Percentiles rank a stretch among this genome's conserved stretches.
Conservation (phyloP, 768 basidiomycete species). For the Boletus reticuloceps region DNA sequence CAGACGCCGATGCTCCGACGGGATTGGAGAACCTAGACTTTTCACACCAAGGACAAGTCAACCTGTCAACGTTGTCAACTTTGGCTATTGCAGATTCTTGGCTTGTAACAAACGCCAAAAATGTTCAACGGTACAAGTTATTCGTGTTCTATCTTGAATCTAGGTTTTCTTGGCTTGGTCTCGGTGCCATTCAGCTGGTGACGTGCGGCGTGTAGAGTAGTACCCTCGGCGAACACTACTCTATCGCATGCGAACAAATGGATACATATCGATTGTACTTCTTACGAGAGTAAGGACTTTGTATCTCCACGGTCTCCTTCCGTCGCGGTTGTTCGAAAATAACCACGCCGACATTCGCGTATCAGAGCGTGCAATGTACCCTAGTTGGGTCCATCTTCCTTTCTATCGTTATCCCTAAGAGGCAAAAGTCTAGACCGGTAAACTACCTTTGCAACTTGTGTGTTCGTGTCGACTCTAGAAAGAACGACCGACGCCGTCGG, state of each 20-base stretch:
- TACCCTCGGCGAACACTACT: not conserved
- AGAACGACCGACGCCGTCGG: not conserved
- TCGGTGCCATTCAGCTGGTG: not conserved
- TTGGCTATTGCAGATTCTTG: not conserved
- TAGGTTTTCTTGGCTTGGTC: not conserved
- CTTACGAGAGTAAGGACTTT: not conserved
- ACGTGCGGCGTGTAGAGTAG: not conserved
- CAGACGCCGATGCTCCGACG: slow-evolving; percentile 3
- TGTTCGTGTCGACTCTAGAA: not conserved
- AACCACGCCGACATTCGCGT: slow-evolving; percentile 10
- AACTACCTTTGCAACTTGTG: too few relatives aligned
- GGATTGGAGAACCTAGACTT: not conserved
- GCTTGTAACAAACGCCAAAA: not conserved
- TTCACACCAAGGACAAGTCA: not conserved
- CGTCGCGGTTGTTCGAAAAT: slow-evolving; percentile 5
- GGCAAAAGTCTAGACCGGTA: not conserved
- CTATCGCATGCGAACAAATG: not conserved
- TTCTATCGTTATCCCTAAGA: not conserved
- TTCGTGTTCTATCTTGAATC: not conserved
- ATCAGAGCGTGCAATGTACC: slow-evolving; percentile 11
- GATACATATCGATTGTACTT: not conserved
- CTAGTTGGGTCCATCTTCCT: not conserved
- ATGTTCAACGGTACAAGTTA: not conserved
- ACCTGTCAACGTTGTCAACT: not conserved
- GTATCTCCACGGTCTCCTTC: slow-evolving; percentile 2